Conservation (phyloP, 345 rosid genomes). For the Hibiscus mutabilis region DNA sequence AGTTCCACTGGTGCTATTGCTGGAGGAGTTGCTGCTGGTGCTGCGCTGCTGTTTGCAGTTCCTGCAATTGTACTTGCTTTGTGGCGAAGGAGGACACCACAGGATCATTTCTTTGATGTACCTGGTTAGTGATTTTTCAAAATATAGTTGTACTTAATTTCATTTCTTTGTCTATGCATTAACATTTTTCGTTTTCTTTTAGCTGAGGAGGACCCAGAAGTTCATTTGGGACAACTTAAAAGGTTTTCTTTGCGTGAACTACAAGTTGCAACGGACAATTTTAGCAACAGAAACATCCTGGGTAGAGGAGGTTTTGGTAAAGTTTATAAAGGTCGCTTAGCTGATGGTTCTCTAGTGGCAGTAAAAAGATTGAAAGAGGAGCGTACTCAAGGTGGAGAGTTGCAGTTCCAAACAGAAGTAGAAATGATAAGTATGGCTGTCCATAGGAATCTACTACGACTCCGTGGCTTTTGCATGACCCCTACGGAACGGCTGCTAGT, state of each 20-base stretch:
- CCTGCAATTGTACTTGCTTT: constrained; percentile 82
- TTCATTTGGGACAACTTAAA: constrained; percentile 83
- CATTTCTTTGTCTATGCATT: neutral
- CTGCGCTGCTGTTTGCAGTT: constrained; percentile 85
- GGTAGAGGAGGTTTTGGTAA: constrained; percentile 94
- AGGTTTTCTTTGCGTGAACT: constrained; percentile 82
- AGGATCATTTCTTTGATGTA: constrained; percentile 88
- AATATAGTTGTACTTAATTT: constrained; percentile 3
- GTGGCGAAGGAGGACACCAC: constrained; percentile 69
- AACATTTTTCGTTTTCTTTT: constrained; percentile 18
- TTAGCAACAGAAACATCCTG: constrained; percentile 60
- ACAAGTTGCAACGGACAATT: constrained; percentile 74
- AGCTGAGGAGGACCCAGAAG: constrained; percentile 98
- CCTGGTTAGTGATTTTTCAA: constrained; percentile 53
- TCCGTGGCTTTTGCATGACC: constrained; percentile 93
- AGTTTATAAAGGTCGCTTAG: constrained; percentile 85
- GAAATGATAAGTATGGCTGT: constrained; percentile 97
- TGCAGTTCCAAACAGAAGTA: constrained; percentile 91
- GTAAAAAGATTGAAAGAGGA: constrained; percentile 88
- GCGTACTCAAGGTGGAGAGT: constrained; percentile 77
- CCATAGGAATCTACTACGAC: constrained; percentile 78
- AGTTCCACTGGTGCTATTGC: constrained; percentile 81
- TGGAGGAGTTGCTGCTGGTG: constrained; percentile 98
- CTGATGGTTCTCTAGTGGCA: constrained; percentile 75
- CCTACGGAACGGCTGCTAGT: constrained; percentile 89